A percentile compares a stretch with the other conserved stretches of the same genome.
Conservation (phyloP, 2,329 filamentous ascomycete species). For the Cordyceps farinosa region DNA sequence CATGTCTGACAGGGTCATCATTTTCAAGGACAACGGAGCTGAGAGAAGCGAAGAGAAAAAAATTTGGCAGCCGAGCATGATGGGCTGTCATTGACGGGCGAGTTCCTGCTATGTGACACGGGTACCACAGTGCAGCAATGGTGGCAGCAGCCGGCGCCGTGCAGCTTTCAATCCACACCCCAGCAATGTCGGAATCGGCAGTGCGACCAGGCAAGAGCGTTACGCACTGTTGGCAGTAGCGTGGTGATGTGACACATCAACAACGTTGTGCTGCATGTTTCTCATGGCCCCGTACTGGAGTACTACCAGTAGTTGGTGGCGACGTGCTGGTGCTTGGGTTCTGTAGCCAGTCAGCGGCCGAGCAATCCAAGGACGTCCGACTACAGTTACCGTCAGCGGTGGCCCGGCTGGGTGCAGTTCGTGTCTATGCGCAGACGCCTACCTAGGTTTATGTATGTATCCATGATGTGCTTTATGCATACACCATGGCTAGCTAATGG, state of each 20-base stretch:
- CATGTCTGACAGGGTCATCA: conserved; percentile 2
- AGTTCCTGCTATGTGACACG: neutral
- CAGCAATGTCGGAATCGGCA: neutral
- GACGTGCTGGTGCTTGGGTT: neutral
- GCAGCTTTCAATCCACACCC: neutral
- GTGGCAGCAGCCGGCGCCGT: neutral
- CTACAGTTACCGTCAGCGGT: neutral
- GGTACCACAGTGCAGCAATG: neutral
- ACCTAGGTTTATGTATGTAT: neutral
- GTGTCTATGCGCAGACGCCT: neutral
- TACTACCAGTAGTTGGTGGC: no score
- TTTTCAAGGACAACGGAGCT: neutral
- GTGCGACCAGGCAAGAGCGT: neutral
- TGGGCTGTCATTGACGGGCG: neutral
- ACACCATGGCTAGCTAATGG: neutral
- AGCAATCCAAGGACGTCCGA: neutral
- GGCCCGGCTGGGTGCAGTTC: no score
- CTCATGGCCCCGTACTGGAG: no score
- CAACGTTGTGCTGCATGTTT: neutral
- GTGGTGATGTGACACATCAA: conserved; percentile 15
- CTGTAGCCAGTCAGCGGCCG: neutral
- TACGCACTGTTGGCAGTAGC: neutral
- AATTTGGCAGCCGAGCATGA: neutral
- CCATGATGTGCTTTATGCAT: neutral
- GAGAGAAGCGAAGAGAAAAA: neutral